These are phyloP conservation scores for Phytopythium chamaehyphon DNA, from an alignment of 352 stramenopile genomes.

Conservation along the genomic window DNA sequence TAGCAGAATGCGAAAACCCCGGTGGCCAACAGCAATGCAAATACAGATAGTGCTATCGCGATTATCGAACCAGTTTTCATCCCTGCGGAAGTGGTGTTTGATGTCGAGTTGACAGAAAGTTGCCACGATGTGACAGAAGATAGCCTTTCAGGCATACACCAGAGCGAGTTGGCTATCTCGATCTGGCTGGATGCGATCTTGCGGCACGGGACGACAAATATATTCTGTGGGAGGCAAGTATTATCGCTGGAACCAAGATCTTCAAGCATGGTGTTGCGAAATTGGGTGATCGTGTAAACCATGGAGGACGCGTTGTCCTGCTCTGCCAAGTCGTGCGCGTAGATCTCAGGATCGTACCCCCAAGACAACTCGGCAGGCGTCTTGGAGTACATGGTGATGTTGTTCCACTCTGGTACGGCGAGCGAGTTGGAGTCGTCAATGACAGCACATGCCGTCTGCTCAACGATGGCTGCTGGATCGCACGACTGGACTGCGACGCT, in stretches of 20 bases:
- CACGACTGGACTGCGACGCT: constrained; percentile 19
- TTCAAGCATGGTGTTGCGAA: constrained; percentile 2
- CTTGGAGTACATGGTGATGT: constrained; percentile 6
- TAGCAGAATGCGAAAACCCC: constrained; percentile 11
- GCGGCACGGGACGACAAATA: constrained; percentile 29
- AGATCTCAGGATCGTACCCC: constrained; percentile 27
- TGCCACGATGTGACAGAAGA: constrained; percentile 22
- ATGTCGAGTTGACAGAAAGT: not conserved
- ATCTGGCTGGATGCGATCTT: constrained; percentile 9
- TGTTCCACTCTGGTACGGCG: not conserved
- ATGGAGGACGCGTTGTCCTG: not conserved
- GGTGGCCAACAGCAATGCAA: constrained; percentile 10
- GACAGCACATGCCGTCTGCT: constrained; percentile 17
- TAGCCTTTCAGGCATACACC: constrained; percentile 28
- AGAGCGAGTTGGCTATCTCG: constrained; percentile 7
- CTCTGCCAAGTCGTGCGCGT: constrained; percentile 4
- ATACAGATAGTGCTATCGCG: constrained; percentile 18
- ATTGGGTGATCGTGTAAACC: constrained; percentile 26
- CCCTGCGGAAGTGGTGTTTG: not conserved
- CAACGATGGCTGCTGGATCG: constrained; percentile 8
- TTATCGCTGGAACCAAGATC: constrained; percentile 7
- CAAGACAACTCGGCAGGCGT: constrained; percentile 18
- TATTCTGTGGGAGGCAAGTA: constrained; percentile 16
- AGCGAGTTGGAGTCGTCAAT: not conserved
- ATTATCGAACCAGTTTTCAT: not conserved